Evolutionary conservation across 495 filamentous ascomycete genomes (phyloP), one percentile per base, ranked within the genome.

Genomic region (Sporormia fimetaria): DNA sequence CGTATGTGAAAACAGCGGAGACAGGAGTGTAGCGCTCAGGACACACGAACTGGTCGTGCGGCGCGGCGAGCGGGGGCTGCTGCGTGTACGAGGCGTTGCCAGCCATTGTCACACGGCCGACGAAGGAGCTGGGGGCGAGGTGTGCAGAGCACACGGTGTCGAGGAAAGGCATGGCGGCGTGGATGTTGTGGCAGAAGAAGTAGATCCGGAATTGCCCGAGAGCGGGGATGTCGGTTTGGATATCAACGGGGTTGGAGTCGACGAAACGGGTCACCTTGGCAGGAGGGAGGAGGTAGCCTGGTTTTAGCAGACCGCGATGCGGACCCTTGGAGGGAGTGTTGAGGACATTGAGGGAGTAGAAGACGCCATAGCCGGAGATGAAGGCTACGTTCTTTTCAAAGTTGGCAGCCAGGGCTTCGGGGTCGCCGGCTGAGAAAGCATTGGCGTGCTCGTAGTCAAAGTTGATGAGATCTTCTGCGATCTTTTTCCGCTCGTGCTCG

Each of bases 161-260:
- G 27, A 83, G 63, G 47, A 80, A 80, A 2, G 53, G 52, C 41
- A 55, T 57, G 0, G 71, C 64, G n/a, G 61, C 55, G 17, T 63
- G 57, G 12, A 78, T 63, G 46, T 78, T 64, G 29, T 68, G 69
- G 9, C 72, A 68, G 32, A 83, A 67, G 38, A 82, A 66, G 55
- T 75, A 81, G 16, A 82, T 65, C 15, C 75, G 66, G 61, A 83
- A 83, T 47, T 83, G 80, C 8, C 78, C 69, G 4, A 81, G 56
- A 46, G 78, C 63, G 1, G 80, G 77, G n/a, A 82, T 77, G 50
- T 82, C 78, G 3, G 81, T 69, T 51, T 83, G 76, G 18, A 83
- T 63, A 43, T 82, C 73, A 16, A 84, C 72, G 1, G 78, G 76
- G 43, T 83, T 84, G 4, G 75, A 70, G 49, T 81, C 80, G 33